Evolutionary conservation across 257 asterid species (phyloP).

Genomic region (Linaria vulgaris): DNA sequence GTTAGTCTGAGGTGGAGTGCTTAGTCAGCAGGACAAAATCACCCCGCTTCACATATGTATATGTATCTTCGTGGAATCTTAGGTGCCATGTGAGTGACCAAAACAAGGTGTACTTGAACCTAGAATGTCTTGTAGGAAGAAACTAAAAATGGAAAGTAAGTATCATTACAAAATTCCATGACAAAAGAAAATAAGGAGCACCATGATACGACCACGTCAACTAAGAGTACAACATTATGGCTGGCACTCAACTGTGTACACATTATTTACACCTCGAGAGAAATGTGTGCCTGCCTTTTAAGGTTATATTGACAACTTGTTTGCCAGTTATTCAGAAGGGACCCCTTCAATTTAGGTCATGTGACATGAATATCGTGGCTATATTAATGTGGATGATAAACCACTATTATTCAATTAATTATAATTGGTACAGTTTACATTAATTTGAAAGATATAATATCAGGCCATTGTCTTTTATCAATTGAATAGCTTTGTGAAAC

Average conservation of each 20-base stretch:
- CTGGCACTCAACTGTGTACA: conserved; percentile 11
- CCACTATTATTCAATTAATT: too few species aligned
- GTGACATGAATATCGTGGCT: neutral
- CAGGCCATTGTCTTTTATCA: too few species aligned
- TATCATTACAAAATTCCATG: too few species aligned
- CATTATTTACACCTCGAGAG: neutral
- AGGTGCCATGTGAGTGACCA: conserved; percentile 13
- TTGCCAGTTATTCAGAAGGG: conserved; percentile 15
- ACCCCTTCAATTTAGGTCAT: conserved; percentile 1
- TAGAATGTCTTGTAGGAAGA: neutral
- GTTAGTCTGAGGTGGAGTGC: too few species aligned
- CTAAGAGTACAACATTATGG: neutral
- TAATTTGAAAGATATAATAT: too few species aligned
- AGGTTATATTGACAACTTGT: conserved; percentile 5
- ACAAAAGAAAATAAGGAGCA: too few species aligned
- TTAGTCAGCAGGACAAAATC: too few species aligned
- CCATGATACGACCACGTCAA: too few species aligned
- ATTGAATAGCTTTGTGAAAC: too few species aligned
- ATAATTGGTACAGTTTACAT: too few species aligned
- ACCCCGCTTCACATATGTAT: neutral
- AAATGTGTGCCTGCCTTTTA: conserved; percentile 9
- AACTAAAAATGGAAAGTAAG: conserved; percentile 4
- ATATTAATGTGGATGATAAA: too few species aligned
- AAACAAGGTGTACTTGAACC: neutral
- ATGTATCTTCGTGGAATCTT: neutral